Evolutionary conservation across 805 yeast genomes (phyloP).

Genomic region (Ogataea neopini): DNA sequence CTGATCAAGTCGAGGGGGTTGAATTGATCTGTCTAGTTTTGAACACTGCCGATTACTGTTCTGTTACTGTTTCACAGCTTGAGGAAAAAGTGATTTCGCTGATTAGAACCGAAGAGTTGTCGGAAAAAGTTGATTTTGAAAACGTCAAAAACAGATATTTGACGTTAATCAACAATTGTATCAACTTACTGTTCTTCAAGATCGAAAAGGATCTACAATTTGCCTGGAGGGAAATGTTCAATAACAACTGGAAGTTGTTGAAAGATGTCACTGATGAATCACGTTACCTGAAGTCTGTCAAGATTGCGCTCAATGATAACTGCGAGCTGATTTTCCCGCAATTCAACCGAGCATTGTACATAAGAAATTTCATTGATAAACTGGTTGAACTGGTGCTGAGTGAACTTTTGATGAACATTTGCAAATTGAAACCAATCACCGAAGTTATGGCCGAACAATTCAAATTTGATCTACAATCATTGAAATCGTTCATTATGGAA

Average conservation of each 20-base stretch:
- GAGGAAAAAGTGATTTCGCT: constrained; percentile 56
- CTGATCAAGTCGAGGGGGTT: constrained; percentile 57
- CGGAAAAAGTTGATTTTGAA: constrained; percentile 53
- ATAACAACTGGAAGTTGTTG: constrained; percentile 69
- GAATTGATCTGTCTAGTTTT: constrained; percentile 68
- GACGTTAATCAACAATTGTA: constrained; percentile 57
- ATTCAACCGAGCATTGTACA: constrained; percentile 68
- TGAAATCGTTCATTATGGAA: constrained; percentile 54
- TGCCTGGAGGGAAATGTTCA: constrained; percentile 82
- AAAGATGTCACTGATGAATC: constrained; percentile 73
- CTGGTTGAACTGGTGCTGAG: constrained; percentile 63
- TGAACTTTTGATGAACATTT: constrained; percentile 57
- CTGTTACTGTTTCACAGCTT: constrained; percentile 73
- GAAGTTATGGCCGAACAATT: constrained; percentile 80
- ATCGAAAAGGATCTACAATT: constrained; percentile 61
- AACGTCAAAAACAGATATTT: constrained; percentile 56
- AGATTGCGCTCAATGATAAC: constrained; percentile 45
- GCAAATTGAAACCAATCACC: constrained; percentile 64
- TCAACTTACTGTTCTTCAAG: constrained; percentile 55
- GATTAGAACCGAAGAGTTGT: constrained; percentile 36
- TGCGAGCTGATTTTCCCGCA: constrained; percentile 51
- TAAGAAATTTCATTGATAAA: constrained; percentile 73
- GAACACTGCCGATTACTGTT: constrained; percentile 89
- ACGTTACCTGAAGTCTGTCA: constrained; percentile 62
- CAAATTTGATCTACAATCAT: constrained; percentile 64